A percentile compares a stretch with the other conserved stretches of the same genome.
Conservation (phyloP, 305 asterid species). For the Fraxinus paxiana region DNA sequence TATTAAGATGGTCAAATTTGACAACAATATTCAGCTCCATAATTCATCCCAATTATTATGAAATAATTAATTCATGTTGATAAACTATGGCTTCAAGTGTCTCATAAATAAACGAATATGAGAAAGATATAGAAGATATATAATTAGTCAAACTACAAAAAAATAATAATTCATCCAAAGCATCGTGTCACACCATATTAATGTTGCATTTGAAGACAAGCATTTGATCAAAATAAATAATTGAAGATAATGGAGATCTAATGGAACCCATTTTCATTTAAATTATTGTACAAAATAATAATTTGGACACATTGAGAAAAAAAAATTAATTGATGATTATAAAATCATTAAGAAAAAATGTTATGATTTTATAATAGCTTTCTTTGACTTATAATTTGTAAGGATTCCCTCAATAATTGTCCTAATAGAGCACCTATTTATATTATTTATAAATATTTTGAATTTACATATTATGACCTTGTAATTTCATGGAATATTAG, state of each 20-base stretch:
- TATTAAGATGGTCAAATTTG: not conserved
- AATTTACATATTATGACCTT: not conserved
- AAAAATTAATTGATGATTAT: not conserved
- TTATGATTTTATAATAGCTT: not conserved
- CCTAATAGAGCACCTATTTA: not conserved
- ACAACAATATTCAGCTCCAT: not conserved
- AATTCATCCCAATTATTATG: not conserved
- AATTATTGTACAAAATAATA: not conserved
- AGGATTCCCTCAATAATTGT: conserved; percentile 12
- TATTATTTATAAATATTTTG: not conserved
- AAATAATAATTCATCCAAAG: not conserved
- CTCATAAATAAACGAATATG: not conserved
- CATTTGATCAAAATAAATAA: conserved; percentile 1
- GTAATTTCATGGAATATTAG: no score
- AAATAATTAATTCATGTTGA: not conserved
- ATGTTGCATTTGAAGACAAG: not conserved
- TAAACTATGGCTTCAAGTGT: not conserved
- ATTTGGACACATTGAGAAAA: not conserved
- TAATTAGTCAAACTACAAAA: not conserved
- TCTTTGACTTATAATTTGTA: not conserved
- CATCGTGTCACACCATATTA: conserved; percentile 11
- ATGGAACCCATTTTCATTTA: not conserved
- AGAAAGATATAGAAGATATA: not conserved
- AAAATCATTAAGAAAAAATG: not conserved
- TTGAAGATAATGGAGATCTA: conserved; percentile 15